phyloP scores from a whole-genome alignment of 73 alveolate species.

The Loxodes magnus region DNA sequence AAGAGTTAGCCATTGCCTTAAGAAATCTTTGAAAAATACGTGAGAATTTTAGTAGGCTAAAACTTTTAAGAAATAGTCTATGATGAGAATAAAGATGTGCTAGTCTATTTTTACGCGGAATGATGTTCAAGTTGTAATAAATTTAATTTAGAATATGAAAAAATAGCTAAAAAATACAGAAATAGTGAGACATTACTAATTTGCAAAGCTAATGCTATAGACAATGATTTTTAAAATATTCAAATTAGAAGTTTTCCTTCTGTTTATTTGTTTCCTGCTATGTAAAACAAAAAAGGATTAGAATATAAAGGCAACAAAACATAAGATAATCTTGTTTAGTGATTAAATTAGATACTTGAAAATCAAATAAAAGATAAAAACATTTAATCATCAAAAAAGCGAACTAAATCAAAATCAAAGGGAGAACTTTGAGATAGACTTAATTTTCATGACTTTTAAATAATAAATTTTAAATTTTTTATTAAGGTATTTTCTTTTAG shows the following conservation, averaged over 20 bases:
- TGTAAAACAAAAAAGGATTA: not conserved
- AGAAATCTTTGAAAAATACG: constrained; percentile 10
- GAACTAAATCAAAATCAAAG: too few species aligned
- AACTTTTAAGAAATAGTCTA: constrained; percentile 57
- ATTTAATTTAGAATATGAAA: constrained; percentile 60
- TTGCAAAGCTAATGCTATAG: constrained; percentile 60
- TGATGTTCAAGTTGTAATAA: constrained; percentile 80
- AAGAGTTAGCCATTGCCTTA: constrained; percentile 64
- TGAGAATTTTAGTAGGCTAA: constrained; percentile 68
- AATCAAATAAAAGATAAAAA: too few species aligned
- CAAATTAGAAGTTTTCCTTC: constrained; percentile 10
- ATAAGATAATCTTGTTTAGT: too few species aligned
- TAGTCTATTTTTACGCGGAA: constrained; percentile 78
- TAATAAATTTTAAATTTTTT: too few species aligned
- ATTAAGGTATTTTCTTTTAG: too few species aligned
- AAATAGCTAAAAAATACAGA: constrained; percentile 54
- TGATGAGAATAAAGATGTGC: constrained; percentile 54
- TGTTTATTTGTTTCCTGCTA: not conserved
- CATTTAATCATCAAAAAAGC: too few species aligned
- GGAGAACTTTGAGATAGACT: too few species aligned
- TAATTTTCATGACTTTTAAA: too few species aligned
- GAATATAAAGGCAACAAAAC: too few species aligned
- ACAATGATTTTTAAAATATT: constrained; percentile 42
- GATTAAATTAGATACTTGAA: too few species aligned
- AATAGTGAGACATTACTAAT: constrained; percentile 30